Evolutionary conservation across 345 rosid genomes (phyloP).

Genomic region (Litchi chinensis): DNA sequence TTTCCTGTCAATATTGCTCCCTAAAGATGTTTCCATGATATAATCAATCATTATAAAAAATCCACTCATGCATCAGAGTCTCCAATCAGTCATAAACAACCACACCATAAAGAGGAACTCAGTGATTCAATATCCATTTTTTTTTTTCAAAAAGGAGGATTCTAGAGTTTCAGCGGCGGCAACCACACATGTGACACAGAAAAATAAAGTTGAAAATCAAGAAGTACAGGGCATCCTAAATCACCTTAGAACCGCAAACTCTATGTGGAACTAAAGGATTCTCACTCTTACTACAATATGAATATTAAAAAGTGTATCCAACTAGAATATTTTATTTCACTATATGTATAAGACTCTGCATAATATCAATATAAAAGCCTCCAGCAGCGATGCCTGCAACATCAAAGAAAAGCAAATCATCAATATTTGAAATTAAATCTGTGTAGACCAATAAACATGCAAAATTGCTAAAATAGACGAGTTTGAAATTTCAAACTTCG

Average conservation of each 20-base stretch:
- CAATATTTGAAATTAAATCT: constrained; percentile 12
- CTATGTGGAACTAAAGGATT: constrained; percentile 50
- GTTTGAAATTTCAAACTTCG: not conserved
- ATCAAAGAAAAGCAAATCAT: constrained; percentile 11
- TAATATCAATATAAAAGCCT: constrained; percentile 22
- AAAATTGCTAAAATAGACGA: not conserved
- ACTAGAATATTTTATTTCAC: constrained; percentile 24
- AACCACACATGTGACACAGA: not conserved
- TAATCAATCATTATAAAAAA: not conserved
- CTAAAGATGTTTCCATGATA: not conserved
- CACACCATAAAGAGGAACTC: not conserved
- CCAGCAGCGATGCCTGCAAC: constrained; percentile 42
- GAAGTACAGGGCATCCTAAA: constrained; percentile 30
- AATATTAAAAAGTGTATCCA: constrained; percentile 26
- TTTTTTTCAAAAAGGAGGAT: constrained; percentile 9
- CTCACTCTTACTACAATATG: constrained; percentile 31
- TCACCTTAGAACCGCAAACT: constrained; percentile 49
- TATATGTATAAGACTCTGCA: constrained; percentile 21
- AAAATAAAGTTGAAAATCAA: not conserved
- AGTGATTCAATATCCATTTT: not conserved
- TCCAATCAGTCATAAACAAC: not conserved
- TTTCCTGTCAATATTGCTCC: not conserved
- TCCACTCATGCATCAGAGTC: not conserved
- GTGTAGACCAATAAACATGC: not conserved
- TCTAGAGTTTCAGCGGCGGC: not conserved